phyloP scores from a whole-genome alignment of 139 green algal genomes.

The Chlamydomonas urium region DNA sequence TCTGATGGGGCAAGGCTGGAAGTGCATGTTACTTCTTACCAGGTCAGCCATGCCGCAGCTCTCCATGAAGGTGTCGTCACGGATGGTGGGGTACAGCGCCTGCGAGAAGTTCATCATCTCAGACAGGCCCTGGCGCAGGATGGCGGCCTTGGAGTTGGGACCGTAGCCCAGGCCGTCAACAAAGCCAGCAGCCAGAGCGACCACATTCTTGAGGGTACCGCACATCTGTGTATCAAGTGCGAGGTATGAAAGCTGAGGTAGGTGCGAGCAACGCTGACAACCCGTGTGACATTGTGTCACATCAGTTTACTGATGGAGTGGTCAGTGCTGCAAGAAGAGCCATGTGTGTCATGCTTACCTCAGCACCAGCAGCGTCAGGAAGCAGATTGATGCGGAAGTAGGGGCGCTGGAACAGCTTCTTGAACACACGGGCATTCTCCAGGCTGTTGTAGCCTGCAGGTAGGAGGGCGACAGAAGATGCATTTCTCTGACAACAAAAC shows the following conservation, averaged over 20 bases:
- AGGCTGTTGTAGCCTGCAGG: conserved; percentile 11
- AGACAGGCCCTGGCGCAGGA: conserved; percentile 61
- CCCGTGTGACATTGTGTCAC: conserved; percentile 9
- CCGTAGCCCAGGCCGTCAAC: conserved; percentile 64
- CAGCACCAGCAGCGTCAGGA: conserved; percentile 36
- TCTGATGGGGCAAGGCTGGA: too few relatives aligned
- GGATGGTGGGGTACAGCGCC: conserved; percentile 48
- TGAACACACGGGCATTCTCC: background rate
- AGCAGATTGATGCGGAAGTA: conserved; percentile 59
- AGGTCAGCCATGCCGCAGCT: conserved; percentile 68
- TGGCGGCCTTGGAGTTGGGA: conserved; percentile 63
- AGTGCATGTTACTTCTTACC: too few relatives aligned
- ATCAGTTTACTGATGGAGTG: background rate
- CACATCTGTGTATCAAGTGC: conserved; percentile 53
- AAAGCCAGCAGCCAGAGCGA: conserved; percentile 69
- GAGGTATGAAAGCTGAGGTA: background rate
- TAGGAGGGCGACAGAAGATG: background rate
- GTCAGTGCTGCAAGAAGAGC: background rate
- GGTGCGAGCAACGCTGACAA: background rate
- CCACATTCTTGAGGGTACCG: conserved; percentile 80
- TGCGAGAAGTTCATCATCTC: conserved; percentile 61
- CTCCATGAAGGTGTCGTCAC: conserved; percentile 74
- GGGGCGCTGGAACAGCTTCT: conserved; percentile 17
- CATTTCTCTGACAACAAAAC: background rate
- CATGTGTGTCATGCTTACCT: background rate